Evolutionary conservation across 2,329 filamentous ascomycete species (phyloP).

Genomic region (Botrytis hyacinthi): DNA sequence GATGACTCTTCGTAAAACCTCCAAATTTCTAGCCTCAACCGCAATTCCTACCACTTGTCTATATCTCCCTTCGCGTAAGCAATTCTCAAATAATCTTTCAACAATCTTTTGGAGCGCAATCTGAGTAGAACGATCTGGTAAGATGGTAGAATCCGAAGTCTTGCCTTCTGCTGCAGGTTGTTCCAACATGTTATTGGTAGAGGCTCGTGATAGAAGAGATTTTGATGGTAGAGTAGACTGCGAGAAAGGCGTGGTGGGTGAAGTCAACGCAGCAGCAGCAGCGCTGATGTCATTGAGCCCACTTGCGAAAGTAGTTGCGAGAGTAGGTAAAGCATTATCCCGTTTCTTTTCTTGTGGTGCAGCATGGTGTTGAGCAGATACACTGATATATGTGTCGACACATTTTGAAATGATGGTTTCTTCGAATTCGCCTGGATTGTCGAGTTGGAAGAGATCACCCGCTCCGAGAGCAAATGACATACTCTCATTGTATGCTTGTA

Average conservation of each 20-base stretch:
- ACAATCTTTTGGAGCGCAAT: conserved; percentile 80
- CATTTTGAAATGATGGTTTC: conserved; percentile 99
- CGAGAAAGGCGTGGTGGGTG: conserved; percentile 91
- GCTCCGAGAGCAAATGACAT: conserved; percentile 97
- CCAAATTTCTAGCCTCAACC: conserved; percentile 88
- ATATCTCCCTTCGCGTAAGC: conserved; percentile 81
- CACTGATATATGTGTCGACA: conserved; percentile 92
- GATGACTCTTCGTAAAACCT: conserved; percentile 83
- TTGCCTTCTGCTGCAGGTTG: conserved; percentile 44
- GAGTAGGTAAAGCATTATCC: conserved; percentile 49
- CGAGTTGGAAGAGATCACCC: conserved; percentile 91
- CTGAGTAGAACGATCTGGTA: conserved; percentile 68
- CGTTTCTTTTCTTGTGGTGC: conserved; percentile 50
- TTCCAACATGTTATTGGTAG: conserved; percentile 60
- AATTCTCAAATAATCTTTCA: conserved; percentile 86
- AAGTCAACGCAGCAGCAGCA: conserved; percentile 58
- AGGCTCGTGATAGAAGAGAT: conserved; percentile 84
- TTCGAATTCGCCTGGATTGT: conserved; percentile 90
- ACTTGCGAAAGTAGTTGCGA: conserved; percentile 76
- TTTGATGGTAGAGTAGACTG: conserved; percentile 92
- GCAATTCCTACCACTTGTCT: conserved; percentile 96
- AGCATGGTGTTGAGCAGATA: conserved; percentile 60
- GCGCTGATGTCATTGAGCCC: conserved; percentile 64
- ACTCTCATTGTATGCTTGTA: conserved; percentile 98
- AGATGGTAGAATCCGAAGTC: conserved; percentile 39